Percentiles rank a stretch among this genome's conserved stretches.
Evolutionary conservation across 177 flowering plant genomes (phyloP).

Genomic region (Vitis hybrid): DNA sequence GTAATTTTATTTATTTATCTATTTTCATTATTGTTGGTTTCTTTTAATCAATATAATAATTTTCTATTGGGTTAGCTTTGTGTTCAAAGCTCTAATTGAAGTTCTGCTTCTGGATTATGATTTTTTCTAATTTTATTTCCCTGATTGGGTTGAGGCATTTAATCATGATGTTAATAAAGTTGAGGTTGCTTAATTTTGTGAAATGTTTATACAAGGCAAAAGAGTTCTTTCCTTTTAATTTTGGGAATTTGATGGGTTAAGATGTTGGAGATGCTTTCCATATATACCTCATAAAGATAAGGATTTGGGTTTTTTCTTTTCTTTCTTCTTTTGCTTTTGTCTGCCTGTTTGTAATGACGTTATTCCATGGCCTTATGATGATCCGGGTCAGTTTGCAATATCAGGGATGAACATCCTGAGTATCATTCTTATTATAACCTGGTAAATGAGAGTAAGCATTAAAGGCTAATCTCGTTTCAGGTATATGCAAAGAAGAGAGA

Average conservation of each 20-base stretch:
- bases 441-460: too few relatives aligned
- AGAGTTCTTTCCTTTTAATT: not conserved
- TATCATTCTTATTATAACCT: too few relatives aligned
- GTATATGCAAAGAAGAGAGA: too few relatives aligned
- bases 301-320: too few relatives aligned
- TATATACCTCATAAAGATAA: not conserved
- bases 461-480: too few relatives aligned
- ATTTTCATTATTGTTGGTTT: not conserved
- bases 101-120: not conserved
- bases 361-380: not conserved
- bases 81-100: not conserved
- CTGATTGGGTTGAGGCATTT: not conserved
- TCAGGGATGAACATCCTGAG: too few relatives aligned
- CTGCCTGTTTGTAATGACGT: not conserved
- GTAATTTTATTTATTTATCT: constrained; percentile 29
- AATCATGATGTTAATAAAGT: not conserved
- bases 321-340: not conserved
- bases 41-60: not conserved
- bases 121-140: not conserved
- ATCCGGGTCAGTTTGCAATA: too few relatives aligned
- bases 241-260: not conserved
- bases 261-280: not conserved
- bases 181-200: not conserved
- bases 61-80: not conserved
- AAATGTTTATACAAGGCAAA: not conserved